A percentile compares a stretch with the other conserved stretches of the same genome.
These are phyloP conservation scores for Acacia melanoxylon DNA, from an alignment of 306 rosid genomes.

Conservation along the genomic window DNA sequence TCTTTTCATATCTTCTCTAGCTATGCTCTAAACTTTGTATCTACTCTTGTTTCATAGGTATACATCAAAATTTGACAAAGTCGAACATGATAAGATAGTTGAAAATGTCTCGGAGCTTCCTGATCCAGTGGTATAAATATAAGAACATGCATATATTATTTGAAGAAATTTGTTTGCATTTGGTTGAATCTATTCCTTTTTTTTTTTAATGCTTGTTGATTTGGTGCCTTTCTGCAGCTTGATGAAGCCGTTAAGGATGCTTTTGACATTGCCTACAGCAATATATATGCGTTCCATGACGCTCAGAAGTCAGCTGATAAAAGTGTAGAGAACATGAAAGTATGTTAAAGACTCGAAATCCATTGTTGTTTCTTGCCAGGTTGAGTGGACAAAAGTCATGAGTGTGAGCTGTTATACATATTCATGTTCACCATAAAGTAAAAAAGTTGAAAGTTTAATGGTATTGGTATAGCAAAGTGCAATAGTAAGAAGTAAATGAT, in stretches of 20 bases:
- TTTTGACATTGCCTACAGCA: constrained; percentile 85
- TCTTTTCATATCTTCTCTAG: not conserved
- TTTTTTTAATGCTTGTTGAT: not conserved
- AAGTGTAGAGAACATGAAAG: constrained; percentile 91
- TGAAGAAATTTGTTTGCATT: not conserved
- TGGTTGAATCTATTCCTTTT: not conserved
- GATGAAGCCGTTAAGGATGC: constrained; percentile 74
- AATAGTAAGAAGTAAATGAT: constrained; percentile 8
- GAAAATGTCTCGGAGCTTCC: constrained; percentile 77
- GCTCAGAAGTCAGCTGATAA: constrained; percentile 78
- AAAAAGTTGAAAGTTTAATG: constrained; percentile 1
- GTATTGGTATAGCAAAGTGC: constrained; percentile 2
- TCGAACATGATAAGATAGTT: constrained; percentile 56
- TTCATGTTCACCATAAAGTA: not conserved
- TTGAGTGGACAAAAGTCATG: not conserved
- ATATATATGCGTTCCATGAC: constrained; percentile 89
- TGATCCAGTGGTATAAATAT: constrained; percentile 73
- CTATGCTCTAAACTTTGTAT: not conserved
- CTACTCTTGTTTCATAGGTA: constrained; percentile 51
- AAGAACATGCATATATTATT: constrained; percentile 2
- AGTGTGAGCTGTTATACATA: constrained; percentile 20
- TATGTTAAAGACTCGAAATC: constrained; percentile 35
- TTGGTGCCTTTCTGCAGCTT: constrained; percentile 57
- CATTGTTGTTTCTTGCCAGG: constrained; percentile 12
- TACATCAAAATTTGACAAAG: constrained; percentile 83